Percentiles rank a stretch among this genome's conserved stretches.
phyloP scores from a whole-genome alignment of 371 early-diverging fungal species.

The Rhizopus sp. region DNA sequence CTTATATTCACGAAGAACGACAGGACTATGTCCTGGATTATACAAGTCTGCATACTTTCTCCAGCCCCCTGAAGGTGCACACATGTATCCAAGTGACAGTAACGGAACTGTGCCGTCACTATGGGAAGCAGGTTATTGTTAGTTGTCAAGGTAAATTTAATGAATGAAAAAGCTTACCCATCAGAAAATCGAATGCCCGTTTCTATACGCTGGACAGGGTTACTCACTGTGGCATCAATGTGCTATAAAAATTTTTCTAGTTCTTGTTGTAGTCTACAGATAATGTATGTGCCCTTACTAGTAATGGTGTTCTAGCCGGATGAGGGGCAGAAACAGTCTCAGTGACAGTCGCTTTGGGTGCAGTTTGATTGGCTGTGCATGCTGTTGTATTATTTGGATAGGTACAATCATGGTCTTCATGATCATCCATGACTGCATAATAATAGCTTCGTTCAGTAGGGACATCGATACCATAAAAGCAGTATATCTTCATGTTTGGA shows the following conservation, averaged over 20 bases:
- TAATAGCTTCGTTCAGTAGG: slow-evolving; percentile 83
- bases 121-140: background rate
- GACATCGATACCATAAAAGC: slow-evolving; percentile 83
- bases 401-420: slow-evolving; percentile 7
- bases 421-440: slow-evolving; percentile 41
- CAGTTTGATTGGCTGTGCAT: background rate
- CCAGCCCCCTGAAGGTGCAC: slow-evolving; percentile 82
- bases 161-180: slow-evolving; percentile 37
- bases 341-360: background rate
- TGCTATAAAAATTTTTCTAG: slow-evolving; percentile 24
- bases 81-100: slow-evolving; percentile 92
- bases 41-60: slow-evolving; percentile 67
- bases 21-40: slow-evolving; percentile 80
- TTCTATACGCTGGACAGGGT: slow-evolving; percentile 43
- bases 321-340: background rate
- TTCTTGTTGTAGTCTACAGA: background rate
- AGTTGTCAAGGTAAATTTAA: background rate
- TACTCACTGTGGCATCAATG: slow-evolving; percentile 47
- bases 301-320: background rate
- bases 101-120: slow-evolving; percentile 95
- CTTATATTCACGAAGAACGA: slow-evolving; percentile 80
- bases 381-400: slow-evolving; percentile 4
- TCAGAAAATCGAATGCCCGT: slow-evolving; percentile 59
- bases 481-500: slow-evolving; percentile 80
- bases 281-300: background rate